Base-by-base conservation (phyloP, 768 basidiomycete species). In the Goffeauzyma gilvescens region DNA sequence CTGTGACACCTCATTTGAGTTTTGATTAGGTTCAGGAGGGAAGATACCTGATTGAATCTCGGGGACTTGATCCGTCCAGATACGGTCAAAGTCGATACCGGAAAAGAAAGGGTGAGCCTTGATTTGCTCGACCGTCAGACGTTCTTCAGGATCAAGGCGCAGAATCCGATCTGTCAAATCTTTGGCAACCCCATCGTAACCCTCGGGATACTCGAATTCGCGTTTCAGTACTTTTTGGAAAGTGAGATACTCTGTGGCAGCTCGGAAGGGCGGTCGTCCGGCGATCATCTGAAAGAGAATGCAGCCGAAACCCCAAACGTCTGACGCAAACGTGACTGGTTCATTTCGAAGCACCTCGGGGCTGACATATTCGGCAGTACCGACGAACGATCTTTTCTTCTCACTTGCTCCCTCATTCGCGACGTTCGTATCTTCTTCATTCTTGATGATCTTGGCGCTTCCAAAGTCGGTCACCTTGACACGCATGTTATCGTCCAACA, bases 391-490 rank as follows among this genome's bases (percentile, higher is more conserved):
- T 41, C 75, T 71, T 18, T 74, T 72, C 20, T 44, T 49, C 12
- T 69, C 51, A 70, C n/a, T n/a, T n/a, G n/a, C n/a, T n/a, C n/a
- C n/a, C n/a, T n/a, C n/a, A n/a, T n/a, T n/a, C n/a, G n/a, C n/a
- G n/a, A n/a, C 18, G 24, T 10, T 34, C 35, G 32, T 2, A 17
- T 27, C 35, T 4, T 22, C 27, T 17, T 42, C 38, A 23, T 49
- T 43, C 14, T 59, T 50, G 18, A 64, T 20, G 7, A 67, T 45
- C 65, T 63, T 65, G 15, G 85, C 85, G 4, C 85, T 89, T 5
- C 93, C 93, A 63, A 96, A 96, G 62, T 98, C 93, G 13, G 86
- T 83, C n/a, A 98, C 73, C 63, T 86, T 90, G 58, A 93, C 75
- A 41, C 85, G 76, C 65, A 78, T 81, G 13, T 76, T 72, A 26